Percentiles rank a stretch among this genome's conserved stretches.
phyloP scores from a whole-genome alignment of 1,284 basidiomycete genomes.

The Ustilago sp. region DNA sequence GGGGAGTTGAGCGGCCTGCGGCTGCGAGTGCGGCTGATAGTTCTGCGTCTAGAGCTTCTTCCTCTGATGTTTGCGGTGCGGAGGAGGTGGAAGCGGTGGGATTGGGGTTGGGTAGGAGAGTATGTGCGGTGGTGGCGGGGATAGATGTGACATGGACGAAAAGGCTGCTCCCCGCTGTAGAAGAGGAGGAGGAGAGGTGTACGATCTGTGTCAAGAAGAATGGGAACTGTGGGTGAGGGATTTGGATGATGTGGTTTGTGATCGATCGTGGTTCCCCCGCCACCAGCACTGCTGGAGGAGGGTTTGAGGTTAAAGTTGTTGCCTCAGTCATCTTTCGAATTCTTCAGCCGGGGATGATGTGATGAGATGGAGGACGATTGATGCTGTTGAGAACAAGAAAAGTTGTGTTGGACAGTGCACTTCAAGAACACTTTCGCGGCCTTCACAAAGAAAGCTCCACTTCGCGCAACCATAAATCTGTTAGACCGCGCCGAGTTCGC shows the following conservation, averaged over 20 bases:
- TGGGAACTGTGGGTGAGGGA: conserved; percentile 21
- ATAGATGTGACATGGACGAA: conserved; percentile 32
- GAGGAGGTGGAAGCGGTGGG: not conserved
- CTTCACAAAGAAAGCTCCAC: not conserved
- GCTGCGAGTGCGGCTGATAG: conserved; percentile 19
- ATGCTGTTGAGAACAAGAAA: not conserved
- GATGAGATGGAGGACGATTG: not conserved
- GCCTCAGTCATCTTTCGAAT: not conserved
- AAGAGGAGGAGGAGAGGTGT: conserved; percentile 7
- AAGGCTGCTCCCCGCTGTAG: conserved; percentile 9
- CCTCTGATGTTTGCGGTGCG: not conserved
- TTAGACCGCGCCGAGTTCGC: not conserved
- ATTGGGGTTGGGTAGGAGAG: not conserved
- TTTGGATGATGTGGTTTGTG: conserved; percentile 33
- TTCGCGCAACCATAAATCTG: not conserved
- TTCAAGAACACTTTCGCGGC: conserved; percentile 5
- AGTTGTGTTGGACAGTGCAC: conserved; percentile 13
- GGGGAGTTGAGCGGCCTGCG: conserved; percentile 13
- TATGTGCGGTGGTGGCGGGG: conserved; percentile 14
- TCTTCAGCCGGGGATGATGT: too few relatives aligned
- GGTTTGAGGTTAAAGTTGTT: not conserved
- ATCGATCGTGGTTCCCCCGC: conserved; percentile 1
- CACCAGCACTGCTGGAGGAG: too few relatives aligned
- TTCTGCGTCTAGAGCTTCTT: conserved; percentile 19
- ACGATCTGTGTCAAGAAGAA: conserved; percentile 36